These are phyloP conservation scores for Cenchrus americanus DNA, from an alignment of 176 grass and related monocot genomes.

Conservation along the genomic window DNA sequence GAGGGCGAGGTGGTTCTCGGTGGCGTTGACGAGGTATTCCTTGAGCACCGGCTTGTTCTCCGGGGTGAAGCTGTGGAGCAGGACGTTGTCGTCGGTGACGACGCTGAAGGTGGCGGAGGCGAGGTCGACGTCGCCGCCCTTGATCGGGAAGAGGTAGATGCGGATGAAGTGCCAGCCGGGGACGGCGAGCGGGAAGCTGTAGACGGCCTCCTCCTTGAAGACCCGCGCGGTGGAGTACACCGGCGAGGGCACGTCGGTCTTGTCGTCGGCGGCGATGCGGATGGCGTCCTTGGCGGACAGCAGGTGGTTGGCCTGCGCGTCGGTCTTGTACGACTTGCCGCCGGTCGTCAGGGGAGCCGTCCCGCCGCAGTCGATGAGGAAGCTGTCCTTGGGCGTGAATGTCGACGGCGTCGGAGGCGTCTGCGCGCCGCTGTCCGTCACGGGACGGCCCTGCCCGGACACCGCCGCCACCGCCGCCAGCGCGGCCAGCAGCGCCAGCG, in stretches of 20 bases:
- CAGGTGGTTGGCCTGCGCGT: slow-evolving; percentile 59
- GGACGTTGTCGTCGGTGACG: slow-evolving; percentile 61
- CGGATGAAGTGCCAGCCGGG: slow-evolving; percentile 85
- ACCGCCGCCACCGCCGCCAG: slow-evolving; percentile 3
- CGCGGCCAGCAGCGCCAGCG: slow-evolving; percentile 40
- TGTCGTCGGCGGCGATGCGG: slow-evolving; percentile 48
- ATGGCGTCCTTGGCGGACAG: slow-evolving; percentile 71
- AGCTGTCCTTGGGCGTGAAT: slow-evolving; percentile 73
- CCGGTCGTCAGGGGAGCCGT: slow-evolving; percentile 32
- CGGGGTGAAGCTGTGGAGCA: slow-evolving; percentile 81
- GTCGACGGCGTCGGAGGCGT: slow-evolving; percentile 35
- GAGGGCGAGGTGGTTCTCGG: slow-evolving; percentile 57
- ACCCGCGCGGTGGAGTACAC: slow-evolving; percentile 69
- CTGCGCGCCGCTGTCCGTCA: slow-evolving; percentile 6
- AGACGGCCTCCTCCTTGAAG: slow-evolving; percentile 71
- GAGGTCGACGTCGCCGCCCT: slow-evolving; percentile 65
- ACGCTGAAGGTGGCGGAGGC: slow-evolving; percentile 62
- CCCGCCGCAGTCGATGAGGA: slow-evolving; percentile 79
- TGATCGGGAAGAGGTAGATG: slow-evolving; percentile 76
- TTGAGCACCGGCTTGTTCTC: slow-evolving; percentile 61
- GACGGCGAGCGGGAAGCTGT: slow-evolving; percentile 69
- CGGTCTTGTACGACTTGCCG: slow-evolving; percentile 74
- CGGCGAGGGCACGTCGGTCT: slow-evolving; percentile 52
- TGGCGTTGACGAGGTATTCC: slow-evolving; percentile 83
- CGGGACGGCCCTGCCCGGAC: slow-evolving; percentile 45